Evolutionary conservation across 2,329 filamentous ascomycete species (phyloP).

Genomic region (Chrysoporthe austroafricana): DNA sequence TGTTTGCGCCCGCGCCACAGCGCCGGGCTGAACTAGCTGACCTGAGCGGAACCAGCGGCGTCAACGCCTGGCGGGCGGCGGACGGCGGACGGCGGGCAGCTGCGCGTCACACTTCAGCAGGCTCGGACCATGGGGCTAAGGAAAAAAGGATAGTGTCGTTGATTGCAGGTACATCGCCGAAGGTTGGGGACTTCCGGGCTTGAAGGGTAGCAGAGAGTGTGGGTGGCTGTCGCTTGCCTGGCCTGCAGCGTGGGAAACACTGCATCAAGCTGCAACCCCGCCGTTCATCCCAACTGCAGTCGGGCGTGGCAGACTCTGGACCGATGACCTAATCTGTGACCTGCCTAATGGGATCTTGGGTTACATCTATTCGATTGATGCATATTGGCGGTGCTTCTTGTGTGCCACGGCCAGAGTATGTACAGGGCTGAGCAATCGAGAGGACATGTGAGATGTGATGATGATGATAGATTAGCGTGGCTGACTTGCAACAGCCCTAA

Average conservation of each 20-base stretch:
- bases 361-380: not conserved
- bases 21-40: not conserved
- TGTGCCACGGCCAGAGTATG: not conserved
- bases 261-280: not conserved
- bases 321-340: not conserved
- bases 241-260: not conserved
- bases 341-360: not conserved
- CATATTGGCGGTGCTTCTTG: not conserved
- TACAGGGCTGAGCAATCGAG: not conserved
- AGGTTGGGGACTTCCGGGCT: too few relatives aligned
- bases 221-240: not conserved
- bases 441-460: not conserved
- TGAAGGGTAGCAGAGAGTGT: too few relatives aligned
- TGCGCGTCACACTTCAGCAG: too few relatives aligned
- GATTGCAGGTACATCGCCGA: too few relatives aligned
- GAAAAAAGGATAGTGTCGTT: too few relatives aligned
- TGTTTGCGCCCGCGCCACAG: not conserved
- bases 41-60: not conserved
- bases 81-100: too few relatives aligned
- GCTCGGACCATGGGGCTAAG: too few relatives aligned
- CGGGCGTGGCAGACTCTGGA: not conserved
- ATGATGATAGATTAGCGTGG: not conserved
- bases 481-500: not conserved
- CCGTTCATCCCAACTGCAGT: conserved; percentile 1
- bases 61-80: too few relatives aligned